Conservation (phyloP, 495 filamentous ascomycete genomes). For the Sordaria brevicollis region DNA sequence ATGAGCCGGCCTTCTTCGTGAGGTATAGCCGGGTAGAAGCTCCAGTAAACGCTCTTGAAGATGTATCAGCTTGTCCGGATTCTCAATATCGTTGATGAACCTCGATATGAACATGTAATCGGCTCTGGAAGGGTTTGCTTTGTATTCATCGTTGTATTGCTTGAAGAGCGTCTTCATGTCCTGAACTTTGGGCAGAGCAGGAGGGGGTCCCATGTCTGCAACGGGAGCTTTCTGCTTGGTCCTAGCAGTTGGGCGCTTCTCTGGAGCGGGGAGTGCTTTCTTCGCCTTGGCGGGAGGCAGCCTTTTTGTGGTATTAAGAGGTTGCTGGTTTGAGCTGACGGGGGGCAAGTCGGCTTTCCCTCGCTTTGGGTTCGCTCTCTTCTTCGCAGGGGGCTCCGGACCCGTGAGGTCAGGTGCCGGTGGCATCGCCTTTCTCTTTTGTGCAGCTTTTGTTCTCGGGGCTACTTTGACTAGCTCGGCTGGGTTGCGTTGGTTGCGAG, state of each 20-base stretch:
- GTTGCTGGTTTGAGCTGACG: background rate
- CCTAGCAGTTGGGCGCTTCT: background rate
- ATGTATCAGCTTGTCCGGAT: constrained; percentile 8
- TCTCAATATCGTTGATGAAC: constrained; percentile 14
- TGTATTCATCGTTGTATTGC: constrained; percentile 10
- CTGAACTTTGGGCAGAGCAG: background rate
- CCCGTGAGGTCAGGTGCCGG: background rate
- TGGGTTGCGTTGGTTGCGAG: background rate
- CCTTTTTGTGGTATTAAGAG: background rate
- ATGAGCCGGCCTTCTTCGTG: background rate
- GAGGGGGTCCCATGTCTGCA: background rate
- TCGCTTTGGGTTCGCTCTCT: background rate
- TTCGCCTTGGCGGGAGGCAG: background rate
- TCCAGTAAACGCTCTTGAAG: constrained; percentile 12
- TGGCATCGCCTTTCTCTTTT: background rate
- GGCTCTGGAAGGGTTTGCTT: constrained; percentile 6
- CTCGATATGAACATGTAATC: constrained; percentile 17
- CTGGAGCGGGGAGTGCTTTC: background rate
- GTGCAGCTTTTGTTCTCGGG: background rate
- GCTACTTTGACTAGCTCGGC: background rate
- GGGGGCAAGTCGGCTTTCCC: background rate
- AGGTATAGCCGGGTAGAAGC: constrained; percentile 6
- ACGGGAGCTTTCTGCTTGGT: background rate
- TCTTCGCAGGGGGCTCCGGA: background rate
- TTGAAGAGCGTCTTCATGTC: constrained; percentile 9